phyloP scores from a whole-genome alignment of 805 yeast genomes.

The Pichia thaimueangensis region DNA sequence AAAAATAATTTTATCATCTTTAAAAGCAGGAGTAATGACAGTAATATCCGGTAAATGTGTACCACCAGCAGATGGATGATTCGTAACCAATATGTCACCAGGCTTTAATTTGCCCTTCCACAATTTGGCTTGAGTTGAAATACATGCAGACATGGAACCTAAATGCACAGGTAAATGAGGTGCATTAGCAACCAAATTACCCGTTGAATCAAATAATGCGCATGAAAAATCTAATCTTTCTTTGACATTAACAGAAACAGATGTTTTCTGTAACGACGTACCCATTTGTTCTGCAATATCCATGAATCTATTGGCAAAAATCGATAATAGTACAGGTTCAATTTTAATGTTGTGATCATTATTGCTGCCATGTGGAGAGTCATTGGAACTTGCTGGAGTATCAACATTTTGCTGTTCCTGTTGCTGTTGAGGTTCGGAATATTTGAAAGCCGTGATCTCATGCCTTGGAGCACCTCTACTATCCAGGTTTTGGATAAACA shows the following conservation, averaged over 20 bases:
- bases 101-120: constrained; percentile 61
- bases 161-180: constrained; percentile 85
- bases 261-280: constrained; percentile 66
- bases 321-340: constrained; percentile 69
- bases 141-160: constrained; percentile 81
- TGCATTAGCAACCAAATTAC: constrained; percentile 82
- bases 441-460: not conserved
- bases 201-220: constrained; percentile 70
- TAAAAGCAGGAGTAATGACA: constrained; percentile 83
- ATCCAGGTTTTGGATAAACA: constrained; percentile 26
- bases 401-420: not conserved
- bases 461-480: constrained; percentile 11
- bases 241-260: constrained; percentile 78
- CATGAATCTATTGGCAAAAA: constrained; percentile 81
- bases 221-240: constrained; percentile 81
- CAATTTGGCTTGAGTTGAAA: constrained; percentile 52
- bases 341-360: too few species aligned
- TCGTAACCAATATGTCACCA: constrained; percentile 74
- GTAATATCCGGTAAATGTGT: constrained; percentile 89
- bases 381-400: not conserved
- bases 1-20: constrained; percentile 56
- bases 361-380: too few species aligned
- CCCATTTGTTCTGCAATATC: constrained; percentile 92
- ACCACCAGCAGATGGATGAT: constrained; percentile 82
- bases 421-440: too few species aligned